Percentiles rank a stretch among this genome's conserved stretches.
phyloP scores from a whole-genome alignment of 83 land plant genomes.

The Thuja plicata region DNA sequence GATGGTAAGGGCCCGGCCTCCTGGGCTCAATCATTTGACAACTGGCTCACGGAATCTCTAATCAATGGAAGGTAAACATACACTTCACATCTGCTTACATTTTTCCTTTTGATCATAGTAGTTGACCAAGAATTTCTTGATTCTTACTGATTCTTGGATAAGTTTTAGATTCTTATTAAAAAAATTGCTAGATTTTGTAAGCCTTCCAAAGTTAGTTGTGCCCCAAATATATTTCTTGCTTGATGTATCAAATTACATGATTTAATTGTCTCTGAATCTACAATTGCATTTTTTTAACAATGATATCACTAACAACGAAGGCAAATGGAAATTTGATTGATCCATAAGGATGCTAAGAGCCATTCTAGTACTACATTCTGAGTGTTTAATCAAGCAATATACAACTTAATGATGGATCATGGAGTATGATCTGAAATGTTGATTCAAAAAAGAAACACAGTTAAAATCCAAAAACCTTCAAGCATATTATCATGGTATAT shows the following conservation, averaged over 20 bases:
- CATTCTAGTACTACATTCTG: not conserved
- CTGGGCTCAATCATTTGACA: conserved; percentile 65
- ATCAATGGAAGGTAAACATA: conserved; percentile 50
- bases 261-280: not conserved
- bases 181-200: not conserved
- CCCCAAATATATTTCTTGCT: not conserved
- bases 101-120: not conserved
- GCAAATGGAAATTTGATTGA: not conserved
- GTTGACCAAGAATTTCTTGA: not conserved
- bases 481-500: too few species aligned
- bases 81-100: not conserved
- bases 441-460: too few species aligned
- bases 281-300: not conserved
- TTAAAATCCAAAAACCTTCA: too few species aligned
- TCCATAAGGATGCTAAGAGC: not conserved
- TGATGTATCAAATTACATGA: not conserved
- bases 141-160: not conserved
- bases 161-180: not conserved
- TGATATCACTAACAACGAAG: not conserved
- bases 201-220: not conserved
- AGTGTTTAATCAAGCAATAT: not conserved
- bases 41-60: conserved; percentile 65
- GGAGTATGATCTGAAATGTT: too few species aligned
- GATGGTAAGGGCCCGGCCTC: conserved; percentile 11
- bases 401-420: not conserved